Conservation (phyloP, 495 filamentous ascomycete species). For the Tuber indicum region DNA sequence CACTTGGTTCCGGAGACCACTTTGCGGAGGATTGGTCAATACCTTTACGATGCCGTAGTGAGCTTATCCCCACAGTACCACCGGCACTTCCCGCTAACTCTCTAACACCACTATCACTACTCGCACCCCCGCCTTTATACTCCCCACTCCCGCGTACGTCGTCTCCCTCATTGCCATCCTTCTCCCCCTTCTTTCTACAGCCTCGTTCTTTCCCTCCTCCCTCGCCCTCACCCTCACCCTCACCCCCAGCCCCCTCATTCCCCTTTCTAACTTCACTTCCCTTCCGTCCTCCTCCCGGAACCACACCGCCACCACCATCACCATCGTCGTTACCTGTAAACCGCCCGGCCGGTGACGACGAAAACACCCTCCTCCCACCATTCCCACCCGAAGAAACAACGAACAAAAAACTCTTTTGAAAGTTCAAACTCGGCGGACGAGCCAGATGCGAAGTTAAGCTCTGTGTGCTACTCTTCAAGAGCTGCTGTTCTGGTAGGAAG, state of each 20-base stretch:
- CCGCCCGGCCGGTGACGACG: constrained; percentile 15
- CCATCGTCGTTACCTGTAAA: background rate
- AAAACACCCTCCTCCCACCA: constrained; percentile 8
- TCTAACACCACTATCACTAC: constrained; percentile 1
- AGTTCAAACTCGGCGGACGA: constrained; percentile 20
- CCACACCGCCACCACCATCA: background rate
- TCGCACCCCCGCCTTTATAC: constrained; percentile 39
- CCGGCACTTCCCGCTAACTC: constrained; percentile 8
- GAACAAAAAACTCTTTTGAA: constrained; percentile 34
- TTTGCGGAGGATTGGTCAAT: constrained; percentile 54
- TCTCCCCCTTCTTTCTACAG: background rate
- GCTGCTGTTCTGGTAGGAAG: constrained; percentile 19
- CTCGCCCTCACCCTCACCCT: constrained; percentile 16
- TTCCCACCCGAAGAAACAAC: background rate
- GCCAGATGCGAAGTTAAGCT: background rate
- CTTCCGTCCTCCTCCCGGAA: background rate
- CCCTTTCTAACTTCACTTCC: background rate
- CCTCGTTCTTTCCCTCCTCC: constrained; percentile 44
- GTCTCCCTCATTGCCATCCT: constrained; percentile 10
- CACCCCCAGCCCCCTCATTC: constrained; percentile 14
- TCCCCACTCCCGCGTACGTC: constrained; percentile 40
- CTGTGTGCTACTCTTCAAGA: constrained; percentile 9
- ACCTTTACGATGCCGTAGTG: constrained; percentile 66
- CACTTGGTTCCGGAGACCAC: constrained; percentile 39
- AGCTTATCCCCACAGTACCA: background rate